These are phyloP conservation scores for Botrytis aclada DNA, from an alignment of 2,329 filamentous ascomycete species.

Conservation along the genomic window DNA sequence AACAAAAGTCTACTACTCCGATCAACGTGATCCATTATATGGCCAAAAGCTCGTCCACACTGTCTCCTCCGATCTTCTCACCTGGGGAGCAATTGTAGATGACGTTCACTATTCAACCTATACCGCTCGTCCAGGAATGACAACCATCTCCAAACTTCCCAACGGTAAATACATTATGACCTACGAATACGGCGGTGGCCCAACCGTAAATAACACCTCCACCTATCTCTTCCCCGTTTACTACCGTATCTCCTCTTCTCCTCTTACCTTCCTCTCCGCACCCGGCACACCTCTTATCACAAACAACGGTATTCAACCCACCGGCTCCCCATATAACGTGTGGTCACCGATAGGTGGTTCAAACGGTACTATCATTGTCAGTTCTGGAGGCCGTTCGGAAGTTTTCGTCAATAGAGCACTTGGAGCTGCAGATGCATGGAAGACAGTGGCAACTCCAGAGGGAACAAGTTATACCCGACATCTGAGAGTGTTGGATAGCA, in stretches of 20 bases:
- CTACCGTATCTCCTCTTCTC: slow-evolving; percentile 36
- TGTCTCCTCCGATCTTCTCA: slow-evolving; percentile 53
- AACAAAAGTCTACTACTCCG: slow-evolving; percentile 59
- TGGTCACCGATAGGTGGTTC: slow-evolving; percentile 34
- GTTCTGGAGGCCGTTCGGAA: slow-evolving; percentile 27
- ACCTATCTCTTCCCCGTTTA: slow-evolving; percentile 36
- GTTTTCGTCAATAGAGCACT: slow-evolving; percentile 35
- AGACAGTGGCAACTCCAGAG: slow-evolving; percentile 32
- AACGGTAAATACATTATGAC: slow-evolving; percentile 57
- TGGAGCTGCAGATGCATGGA: slow-evolving; percentile 34
- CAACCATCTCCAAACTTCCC: slow-evolving; percentile 56
- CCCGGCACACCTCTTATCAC: slow-evolving; percentile 30
- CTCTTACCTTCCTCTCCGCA: slow-evolving; percentile 33
- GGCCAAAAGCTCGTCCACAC: slow-evolving; percentile 66
- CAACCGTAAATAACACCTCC: slow-evolving; percentile 21
- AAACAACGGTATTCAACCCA: slow-evolving; percentile 31
- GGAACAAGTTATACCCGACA: slow-evolving; percentile 32
- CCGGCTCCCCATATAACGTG: slow-evolving; percentile 33
- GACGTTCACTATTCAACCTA: slow-evolving; percentile 63
- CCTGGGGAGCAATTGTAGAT: slow-evolving; percentile 57
- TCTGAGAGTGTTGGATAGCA: slow-evolving; percentile 33
- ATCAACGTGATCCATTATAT: slow-evolving; percentile 63
- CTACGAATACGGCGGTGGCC: slow-evolving; percentile 49
- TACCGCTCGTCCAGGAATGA: slow-evolving; percentile 66
- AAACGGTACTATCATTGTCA: slow-evolving; percentile 37